These are phyloP conservation scores for Starmerella tilneyi DNA, from an alignment of 805 yeast genomes.

Conservation along the genomic window DNA sequence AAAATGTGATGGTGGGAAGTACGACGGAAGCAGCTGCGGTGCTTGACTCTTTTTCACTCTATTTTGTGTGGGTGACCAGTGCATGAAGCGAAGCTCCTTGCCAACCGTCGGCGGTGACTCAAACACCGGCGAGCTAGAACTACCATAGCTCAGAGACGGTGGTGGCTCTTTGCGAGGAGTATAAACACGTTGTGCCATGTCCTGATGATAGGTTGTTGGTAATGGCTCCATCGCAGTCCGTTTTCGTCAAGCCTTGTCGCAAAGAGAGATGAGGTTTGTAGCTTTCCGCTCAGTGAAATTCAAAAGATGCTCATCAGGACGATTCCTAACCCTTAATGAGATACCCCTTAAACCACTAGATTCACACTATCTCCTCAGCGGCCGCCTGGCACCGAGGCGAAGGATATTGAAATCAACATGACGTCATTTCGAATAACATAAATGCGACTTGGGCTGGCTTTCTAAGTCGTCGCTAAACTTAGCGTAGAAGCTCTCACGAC, in stretches of 20 bases:
- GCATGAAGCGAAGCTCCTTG: neutral
- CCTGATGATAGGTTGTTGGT: neutral
- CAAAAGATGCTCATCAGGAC: neutral
- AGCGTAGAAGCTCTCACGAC: no score
- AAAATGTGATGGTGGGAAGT: constrained; percentile 12
- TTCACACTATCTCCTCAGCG: no score
- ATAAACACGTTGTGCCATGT: neutral
- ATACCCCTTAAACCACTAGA: no score
- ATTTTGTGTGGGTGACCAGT: constrained; percentile 13
- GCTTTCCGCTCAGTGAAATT: neutral
- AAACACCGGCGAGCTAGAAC: constrained; percentile 21
- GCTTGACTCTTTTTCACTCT: neutral
- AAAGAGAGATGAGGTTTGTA: neutral
- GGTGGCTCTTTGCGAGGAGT: constrained; percentile 19
- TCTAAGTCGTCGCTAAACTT: no score
- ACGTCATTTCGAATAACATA: no score
- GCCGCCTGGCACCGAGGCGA: no score
- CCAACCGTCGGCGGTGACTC: constrained; percentile 16
- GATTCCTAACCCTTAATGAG: constrained; percentile 3
- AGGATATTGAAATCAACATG: no score
- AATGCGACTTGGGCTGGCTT: no score
- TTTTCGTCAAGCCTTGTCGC: neutral
- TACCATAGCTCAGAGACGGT: constrained; percentile 20
- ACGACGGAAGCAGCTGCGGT: constrained; percentile 16
- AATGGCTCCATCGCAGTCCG: neutral